phyloP scores from a whole-genome alignment of 169 alveolate genomes.

The Plasmodium vivax region DNA sequence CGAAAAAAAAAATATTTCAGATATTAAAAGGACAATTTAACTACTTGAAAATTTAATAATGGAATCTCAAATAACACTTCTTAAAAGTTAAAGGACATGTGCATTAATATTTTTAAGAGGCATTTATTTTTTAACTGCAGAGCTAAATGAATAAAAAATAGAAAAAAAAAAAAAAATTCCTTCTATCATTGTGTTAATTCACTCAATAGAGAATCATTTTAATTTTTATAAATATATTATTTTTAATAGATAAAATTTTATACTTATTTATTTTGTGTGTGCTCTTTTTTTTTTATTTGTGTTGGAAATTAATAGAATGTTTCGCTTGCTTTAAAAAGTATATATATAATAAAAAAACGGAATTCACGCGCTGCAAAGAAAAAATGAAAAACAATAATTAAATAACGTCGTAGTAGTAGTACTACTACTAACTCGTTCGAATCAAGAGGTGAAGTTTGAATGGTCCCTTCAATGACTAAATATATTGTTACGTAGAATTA shows the following conservation, averaged over 20 bases:
- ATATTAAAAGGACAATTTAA: not conserved
- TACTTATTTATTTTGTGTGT: not conserved
- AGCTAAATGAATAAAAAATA: too few species aligned
- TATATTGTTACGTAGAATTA: not conserved
- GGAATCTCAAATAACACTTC: not conserved
- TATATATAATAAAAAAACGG: not conserved
- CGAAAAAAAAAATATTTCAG: not conserved
- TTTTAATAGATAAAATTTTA: not conserved
- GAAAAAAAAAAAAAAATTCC: too few species aligned
- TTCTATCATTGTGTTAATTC: not conserved
- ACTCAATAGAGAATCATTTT: not conserved
- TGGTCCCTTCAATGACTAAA: not conserved
- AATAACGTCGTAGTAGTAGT: not conserved
- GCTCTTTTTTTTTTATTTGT: not conserved
- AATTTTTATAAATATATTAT: too few species aligned
- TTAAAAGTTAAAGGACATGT: not conserved
- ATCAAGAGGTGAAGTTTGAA: not conserved
- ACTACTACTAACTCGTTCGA: not conserved
- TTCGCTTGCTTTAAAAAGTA: not conserved
- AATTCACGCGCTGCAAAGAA: not conserved
- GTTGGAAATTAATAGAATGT: not conserved
- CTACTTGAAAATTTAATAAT: not conserved
- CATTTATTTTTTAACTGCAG: not conserved
- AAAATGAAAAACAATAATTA: too few species aligned
- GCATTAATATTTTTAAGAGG: not conserved